A percentile compares a stretch with the other conserved stretches of the same genome.
phyloP scores from a whole-genome alignment of 2,329 filamentous ascomycete genomes.

The Tolypocladium tundrense region DNA sequence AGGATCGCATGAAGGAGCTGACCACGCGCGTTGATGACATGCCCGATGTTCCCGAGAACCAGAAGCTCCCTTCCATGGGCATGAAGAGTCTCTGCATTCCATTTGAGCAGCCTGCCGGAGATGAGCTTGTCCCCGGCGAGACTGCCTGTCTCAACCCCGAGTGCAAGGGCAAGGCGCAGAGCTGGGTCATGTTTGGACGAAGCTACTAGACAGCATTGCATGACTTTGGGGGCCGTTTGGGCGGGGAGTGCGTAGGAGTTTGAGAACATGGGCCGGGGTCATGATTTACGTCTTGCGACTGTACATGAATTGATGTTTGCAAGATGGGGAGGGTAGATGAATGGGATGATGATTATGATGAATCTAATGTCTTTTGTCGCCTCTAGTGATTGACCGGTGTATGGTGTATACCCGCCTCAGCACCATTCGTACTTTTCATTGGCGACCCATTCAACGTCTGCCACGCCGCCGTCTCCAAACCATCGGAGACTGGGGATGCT shows the following conservation, averaged over 20 bases:
- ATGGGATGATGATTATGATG: slow-evolving; percentile 2
- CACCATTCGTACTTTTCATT: slow-evolving; percentile 77
- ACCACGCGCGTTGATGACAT: slow-evolving; percentile 66
- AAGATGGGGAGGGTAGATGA: not conserved
- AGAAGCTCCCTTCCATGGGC: slow-evolving; percentile 48
- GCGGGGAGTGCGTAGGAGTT: slow-evolving; percentile 1
- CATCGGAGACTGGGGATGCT: slow-evolving; percentile 65
- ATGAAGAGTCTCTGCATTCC: slow-evolving; percentile 63
- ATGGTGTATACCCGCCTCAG: slow-evolving; percentile 23
- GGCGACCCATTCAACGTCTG: slow-evolving; percentile 57
- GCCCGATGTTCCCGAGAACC: slow-evolving; percentile 39
- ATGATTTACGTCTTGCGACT: slow-evolving; percentile 3
- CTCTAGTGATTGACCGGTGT: not conserved
- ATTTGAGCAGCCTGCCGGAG: slow-evolving; percentile 75
- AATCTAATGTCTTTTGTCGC: not conserved
- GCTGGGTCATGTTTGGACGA: slow-evolving; percentile 89
- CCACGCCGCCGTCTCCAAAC: slow-evolving; percentile 46
- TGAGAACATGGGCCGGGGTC: not conserved
- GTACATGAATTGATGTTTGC: not conserved
- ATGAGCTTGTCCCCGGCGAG: slow-evolving; percentile 55
- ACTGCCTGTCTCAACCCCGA: slow-evolving; percentile 90
- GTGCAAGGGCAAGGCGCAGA: slow-evolving; percentile 64
- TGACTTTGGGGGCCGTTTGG: not conserved
- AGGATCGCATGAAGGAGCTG: slow-evolving; percentile 90
- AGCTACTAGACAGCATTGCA: slow-evolving; percentile 38